Conservation (phyloP, 768 basidiomycete genomes). For the Tulasnella sp. region DNA sequence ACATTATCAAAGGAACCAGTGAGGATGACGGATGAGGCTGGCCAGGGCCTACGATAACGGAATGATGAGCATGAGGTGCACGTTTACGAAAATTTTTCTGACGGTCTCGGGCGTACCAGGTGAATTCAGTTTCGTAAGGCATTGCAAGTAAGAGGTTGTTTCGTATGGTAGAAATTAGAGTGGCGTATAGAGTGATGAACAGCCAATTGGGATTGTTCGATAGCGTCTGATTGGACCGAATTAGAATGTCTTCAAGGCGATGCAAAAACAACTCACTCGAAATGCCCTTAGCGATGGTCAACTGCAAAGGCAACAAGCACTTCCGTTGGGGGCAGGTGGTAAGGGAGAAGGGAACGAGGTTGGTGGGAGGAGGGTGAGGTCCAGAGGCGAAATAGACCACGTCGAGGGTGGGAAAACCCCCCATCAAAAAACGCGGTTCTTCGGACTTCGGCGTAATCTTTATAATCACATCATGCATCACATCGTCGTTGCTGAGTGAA, state of each 20-base stretch:
- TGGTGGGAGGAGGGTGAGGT: not conserved
- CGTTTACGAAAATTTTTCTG: not conserved
- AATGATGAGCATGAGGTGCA: slow-evolving; percentile 1
- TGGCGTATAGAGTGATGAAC: not conserved
- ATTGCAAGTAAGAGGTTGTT: not conserved
- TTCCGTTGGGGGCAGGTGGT: not conserved
- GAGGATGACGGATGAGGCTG: slow-evolving; percentile 8
- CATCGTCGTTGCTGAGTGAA: too few species aligned
- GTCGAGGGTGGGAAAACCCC: too few species aligned
- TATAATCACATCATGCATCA: too few species aligned
- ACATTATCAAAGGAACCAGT: slow-evolving; percentile 17
- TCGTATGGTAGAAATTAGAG: not conserved
- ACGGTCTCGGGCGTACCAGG: slow-evolving; percentile 9
- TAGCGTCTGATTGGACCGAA: too few species aligned
- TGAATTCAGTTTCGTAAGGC: slow-evolving; percentile 10
- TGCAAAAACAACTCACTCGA: too few species aligned
- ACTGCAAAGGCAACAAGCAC: too few species aligned
- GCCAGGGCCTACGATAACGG: slow-evolving; percentile 2
- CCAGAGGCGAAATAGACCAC: not conserved
- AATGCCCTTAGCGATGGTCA: too few species aligned
- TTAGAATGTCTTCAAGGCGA: too few species aligned
- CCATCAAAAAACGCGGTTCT: too few species aligned
- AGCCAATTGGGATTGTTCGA: not conserved
- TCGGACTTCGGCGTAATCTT: too few species aligned
- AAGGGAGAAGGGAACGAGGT: not conserved